These are phyloP conservation scores for Huiozyma naganishii DNA, from an alignment of 805 yeast genomes.

Conservation along the genomic window DNA sequence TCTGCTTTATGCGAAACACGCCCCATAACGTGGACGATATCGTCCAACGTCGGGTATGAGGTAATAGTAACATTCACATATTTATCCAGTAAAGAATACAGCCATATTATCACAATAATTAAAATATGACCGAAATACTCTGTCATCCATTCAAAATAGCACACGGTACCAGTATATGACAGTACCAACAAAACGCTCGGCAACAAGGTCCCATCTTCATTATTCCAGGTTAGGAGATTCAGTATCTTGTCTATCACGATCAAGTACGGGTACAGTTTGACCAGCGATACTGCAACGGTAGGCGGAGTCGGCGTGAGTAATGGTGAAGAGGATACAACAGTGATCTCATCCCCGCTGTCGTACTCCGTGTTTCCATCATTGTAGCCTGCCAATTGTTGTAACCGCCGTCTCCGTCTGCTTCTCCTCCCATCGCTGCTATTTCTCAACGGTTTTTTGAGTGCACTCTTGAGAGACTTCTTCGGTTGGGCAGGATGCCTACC, in stretches of 20 bases:
- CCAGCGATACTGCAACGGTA: conserved; percentile 70
- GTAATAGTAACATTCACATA: conserved; percentile 50
- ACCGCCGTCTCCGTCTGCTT: not conserved
- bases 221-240: conserved; percentile 83
- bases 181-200: conserved; percentile 44
- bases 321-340: conserved; percentile 47
- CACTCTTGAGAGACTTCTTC: not conserved
- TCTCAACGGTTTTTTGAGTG: not conserved
- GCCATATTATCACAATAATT: conserved; percentile 48
- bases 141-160: conserved; percentile 71
- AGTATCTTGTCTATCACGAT: conserved; percentile 58
- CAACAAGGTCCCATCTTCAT: conserved; percentile 68
- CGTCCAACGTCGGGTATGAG: conserved; percentile 74
- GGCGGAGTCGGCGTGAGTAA: conserved; percentile 84
- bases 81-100: conserved; percentile 48
- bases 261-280: conserved; percentile 76
- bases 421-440: not conserved
- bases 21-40: conserved; percentile 68
- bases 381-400: not conserved
- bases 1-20: conserved; percentile 68
- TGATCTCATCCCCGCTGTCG: not conserved
- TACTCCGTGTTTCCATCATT: no score
- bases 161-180: conserved; percentile 36
- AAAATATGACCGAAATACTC: conserved; percentile 76
- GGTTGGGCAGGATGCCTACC: no score